These are phyloP conservation scores for Cynanchum wilfordii DNA, from an alignment of 257 asterid genomes.

Conservation along the genomic window DNA sequence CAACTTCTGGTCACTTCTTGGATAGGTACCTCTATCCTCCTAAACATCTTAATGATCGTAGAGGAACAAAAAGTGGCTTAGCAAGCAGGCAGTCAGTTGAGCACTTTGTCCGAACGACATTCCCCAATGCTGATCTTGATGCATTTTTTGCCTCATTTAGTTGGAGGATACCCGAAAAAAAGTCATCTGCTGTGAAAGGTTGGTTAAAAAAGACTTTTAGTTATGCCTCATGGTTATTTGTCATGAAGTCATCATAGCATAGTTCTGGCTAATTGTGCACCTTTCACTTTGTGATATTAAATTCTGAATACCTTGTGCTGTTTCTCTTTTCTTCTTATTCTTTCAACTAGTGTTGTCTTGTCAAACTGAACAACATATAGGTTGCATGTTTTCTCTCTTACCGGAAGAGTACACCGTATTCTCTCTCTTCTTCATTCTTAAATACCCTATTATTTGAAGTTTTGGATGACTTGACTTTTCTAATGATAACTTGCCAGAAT, in stretches of 20 bases:
- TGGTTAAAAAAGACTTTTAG: slow-evolving; percentile 1
- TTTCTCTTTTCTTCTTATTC: background rate
- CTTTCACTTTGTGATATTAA: background rate
- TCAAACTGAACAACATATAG: background rate
- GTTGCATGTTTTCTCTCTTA: background rate
- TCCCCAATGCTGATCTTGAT: slow-evolving; percentile 47
- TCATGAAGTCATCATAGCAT: background rate
- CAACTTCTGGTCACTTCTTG: slow-evolving; percentile 44
- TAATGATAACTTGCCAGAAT: background rate
- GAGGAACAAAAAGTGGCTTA: slow-evolving; percentile 28
- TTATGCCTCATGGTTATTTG: background rate
- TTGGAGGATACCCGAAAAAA: slow-evolving; percentile 72
- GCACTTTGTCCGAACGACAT: slow-evolving; percentile 43
- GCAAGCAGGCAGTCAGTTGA: slow-evolving; percentile 61
- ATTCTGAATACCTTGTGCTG: background rate
- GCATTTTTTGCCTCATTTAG: slow-evolving; percentile 71
- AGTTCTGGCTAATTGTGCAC: background rate
- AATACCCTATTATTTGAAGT: background rate
- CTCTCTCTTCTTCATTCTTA: background rate
- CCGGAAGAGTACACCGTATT: background rate
- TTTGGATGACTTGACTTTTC: background rate
- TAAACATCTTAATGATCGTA: slow-evolving; percentile 28
- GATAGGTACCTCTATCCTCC: slow-evolving; percentile 78
- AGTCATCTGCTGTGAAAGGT: slow-evolving; percentile 33
- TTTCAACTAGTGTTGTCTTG: background rate